Evolutionary conservation across 495 filamentous ascomycete species (phyloP), one percentile per base, ranked within the genome.

Genomic region (Hypoxylon fuscum): DNA sequence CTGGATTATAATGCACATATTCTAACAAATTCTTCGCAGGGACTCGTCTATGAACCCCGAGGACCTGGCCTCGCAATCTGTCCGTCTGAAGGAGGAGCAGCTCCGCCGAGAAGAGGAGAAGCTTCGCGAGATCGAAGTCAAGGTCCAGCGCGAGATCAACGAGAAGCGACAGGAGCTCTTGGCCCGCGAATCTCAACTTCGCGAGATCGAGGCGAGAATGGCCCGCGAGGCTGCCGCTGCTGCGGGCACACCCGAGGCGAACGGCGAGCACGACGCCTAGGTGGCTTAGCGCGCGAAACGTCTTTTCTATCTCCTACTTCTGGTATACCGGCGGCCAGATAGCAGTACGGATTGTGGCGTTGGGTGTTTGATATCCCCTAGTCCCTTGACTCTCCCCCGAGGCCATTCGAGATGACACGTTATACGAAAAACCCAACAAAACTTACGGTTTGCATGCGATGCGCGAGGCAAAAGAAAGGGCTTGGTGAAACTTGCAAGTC

Each of bases 121-220:
- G 84, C 89, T 98, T 42, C 88, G 96, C 68, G 95, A 98, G 81
- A 98, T 98, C 73, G 95, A 98, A 73, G 79, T 96, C 81, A 98
- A 98, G 87, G 96, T 98, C 52, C 94, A 98, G 82, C 90, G 94
- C 68, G 95, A 98, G 80, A 98, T 98, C 80, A 96, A 96, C 77
- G 95, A 98, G 83, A 98, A 98, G 87, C 88, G 95, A 80, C 95
- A 98, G 82, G 95, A 98, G 80, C 83, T 98, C 49, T 81, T 98
- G 74, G 95, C 95, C 59, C 92, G 96, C 75, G 95, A 98, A 82
- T 96, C 92, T 73, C 95, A 98, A 79, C 85, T 98, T 65, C 91
- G 93, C 77, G 95, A 98, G 81, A 96, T 97, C 65, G 83, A 85
- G 72, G 83, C 83, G 17, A 77, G 83, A 67, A 85, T 85, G 83